Evolutionary conservation across 306 rosid species (phyloP).

Genomic region (Lathyrus aphaca): DNA sequence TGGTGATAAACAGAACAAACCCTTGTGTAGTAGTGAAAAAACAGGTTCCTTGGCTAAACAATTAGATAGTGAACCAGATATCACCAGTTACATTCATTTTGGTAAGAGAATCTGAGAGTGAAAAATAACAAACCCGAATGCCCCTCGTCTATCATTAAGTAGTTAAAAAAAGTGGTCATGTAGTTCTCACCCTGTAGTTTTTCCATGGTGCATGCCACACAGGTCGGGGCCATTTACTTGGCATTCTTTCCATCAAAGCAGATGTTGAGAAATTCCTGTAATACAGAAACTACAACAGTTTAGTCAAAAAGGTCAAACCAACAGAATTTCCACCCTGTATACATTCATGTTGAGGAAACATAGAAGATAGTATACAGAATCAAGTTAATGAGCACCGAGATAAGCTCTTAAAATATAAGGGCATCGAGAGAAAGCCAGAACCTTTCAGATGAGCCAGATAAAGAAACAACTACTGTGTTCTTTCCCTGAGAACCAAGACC

Average conservation of each 20-base stretch:
- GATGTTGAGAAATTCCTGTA: slow-evolving; percentile 80
- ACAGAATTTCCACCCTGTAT: slow-evolving; percentile 18
- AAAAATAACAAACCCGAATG: slow-evolving; percentile 12
- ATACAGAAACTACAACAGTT: slow-evolving; percentile 37
- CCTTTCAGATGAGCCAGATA: slow-evolving; percentile 88
- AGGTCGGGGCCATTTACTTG: slow-evolving; percentile 99
- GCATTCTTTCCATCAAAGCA: slow-evolving; percentile 94
- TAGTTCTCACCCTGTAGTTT: slow-evolving; percentile 76
- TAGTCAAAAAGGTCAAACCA: slow-evolving; percentile 27
- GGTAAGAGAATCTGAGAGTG: slow-evolving; percentile 8
- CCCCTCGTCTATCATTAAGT: slow-evolving; percentile 26
- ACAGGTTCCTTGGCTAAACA: slow-evolving; percentile 13
- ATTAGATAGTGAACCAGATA: slow-evolving; percentile 16
- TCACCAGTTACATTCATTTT: slow-evolving; percentile 13
- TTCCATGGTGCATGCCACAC: slow-evolving; percentile 98
- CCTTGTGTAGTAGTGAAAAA: background rate
- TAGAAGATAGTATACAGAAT: slow-evolving; percentile 11
- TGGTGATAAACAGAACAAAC: background rate
- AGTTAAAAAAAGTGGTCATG: slow-evolving; percentile 7
- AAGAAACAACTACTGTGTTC: slow-evolving; percentile 55
- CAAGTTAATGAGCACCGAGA: slow-evolving; percentile 4
- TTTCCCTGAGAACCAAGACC: slow-evolving; percentile 64
- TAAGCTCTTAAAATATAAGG: slow-evolving; percentile 28
- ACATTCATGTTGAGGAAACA: slow-evolving; percentile 7
- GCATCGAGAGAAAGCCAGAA: slow-evolving; percentile 41